Percentiles rank a stretch among this genome's conserved stretches.
Evolutionary conservation across 2,329 filamentous ascomycete species (phyloP).

Genomic region (Achaetomium macrosporum): DNA sequence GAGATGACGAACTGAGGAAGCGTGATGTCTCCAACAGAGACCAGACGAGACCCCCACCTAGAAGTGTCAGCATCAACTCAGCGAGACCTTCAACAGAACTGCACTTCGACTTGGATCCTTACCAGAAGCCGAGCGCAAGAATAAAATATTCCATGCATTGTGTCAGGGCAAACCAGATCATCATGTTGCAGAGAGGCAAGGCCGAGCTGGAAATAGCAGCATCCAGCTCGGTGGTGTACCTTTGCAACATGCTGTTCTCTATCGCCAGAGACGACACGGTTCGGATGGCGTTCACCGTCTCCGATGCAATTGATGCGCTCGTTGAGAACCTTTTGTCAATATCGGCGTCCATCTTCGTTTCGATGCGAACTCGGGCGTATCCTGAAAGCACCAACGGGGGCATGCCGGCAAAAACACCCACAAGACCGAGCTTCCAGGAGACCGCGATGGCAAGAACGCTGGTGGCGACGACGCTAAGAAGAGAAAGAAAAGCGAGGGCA

Average conservation of each 20-base stretch:
- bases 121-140: conserved; percentile 39
- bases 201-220: conserved; percentile 27
- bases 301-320: conserved; percentile 40
- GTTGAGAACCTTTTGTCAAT: conserved; percentile 32
- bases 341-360: conserved; percentile 34
- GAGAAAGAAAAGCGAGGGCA: conserved; percentile 33
- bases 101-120: no score
- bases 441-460: conserved; percentile 39
- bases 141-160: conserved; percentile 39
- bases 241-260: conserved; percentile 26
- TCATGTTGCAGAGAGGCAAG: conserved; percentile 25
- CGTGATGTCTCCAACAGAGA: conserved; percentile 34
- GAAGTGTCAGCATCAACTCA: no score
- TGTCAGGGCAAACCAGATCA: conserved; percentile 32
- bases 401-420: conserved; percentile 40
- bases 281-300: conserved; percentile 26
- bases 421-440: conserved; percentile 45
- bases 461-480: conserved; percentile 34
- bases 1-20: conserved; percentile 44
- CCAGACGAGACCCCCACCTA: no score
- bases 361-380: conserved; percentile 35
- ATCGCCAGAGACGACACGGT: conserved; percentile 23
- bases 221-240: conserved; percentile 33
- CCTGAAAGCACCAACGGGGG: conserved; percentile 35
- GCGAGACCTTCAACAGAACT: no score